phyloP scores from a whole-genome alignment of 2,329 filamentous ascomycete species.

The Trichoderma simmonsii region DNA sequence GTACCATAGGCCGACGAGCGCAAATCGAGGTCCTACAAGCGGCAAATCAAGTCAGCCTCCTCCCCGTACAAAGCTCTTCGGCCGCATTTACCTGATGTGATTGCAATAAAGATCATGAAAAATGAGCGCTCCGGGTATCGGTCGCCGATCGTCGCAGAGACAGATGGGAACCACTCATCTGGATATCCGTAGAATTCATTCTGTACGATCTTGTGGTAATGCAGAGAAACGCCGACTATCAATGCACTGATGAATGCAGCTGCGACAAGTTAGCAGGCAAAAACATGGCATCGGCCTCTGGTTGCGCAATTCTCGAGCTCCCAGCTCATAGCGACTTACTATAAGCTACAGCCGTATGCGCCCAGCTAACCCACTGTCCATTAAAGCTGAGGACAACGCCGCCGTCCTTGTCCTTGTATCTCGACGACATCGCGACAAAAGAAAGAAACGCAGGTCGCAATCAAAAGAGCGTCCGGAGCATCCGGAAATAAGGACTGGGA shows the following conservation, averaged over 20 bases:
- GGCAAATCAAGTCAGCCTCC: constrained; percentile 8
- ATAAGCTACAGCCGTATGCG: constrained; percentile 82
- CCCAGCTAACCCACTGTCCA: constrained; percentile 86
- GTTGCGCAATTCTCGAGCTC: background rate
- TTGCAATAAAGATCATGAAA: constrained; percentile 95
- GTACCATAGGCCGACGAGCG: constrained; percentile 88
- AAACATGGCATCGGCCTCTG: constrained; percentile 22
- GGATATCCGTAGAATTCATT: constrained; percentile 96
- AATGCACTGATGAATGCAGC: constrained; percentile 85
- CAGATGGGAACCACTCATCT: constrained; percentile 93
- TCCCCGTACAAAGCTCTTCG: background rate
- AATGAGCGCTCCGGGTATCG: constrained; percentile 94
- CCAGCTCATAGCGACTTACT: constrained; percentile 45
- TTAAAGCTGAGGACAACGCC: constrained; percentile 65
- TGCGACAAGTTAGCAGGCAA: constrained; percentile 31
- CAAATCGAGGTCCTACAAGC: constrained; percentile 74
- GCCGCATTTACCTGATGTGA: constrained; percentile 72
- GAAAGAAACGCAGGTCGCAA: constrained; percentile 21
- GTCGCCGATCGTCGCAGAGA: constrained; percentile 95
- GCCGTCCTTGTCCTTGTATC: constrained; percentile 63
- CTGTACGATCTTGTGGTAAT: constrained; percentile 96
- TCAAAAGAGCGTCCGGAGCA: constrained; percentile 32
- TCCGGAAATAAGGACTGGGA: constrained; percentile 25
- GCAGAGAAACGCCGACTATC: constrained; percentile 73
- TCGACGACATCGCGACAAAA: constrained; percentile 35